Evolutionary conservation across 148 eudicot genomes (phyloP).

Genomic region (Cornus controversa): DNA sequence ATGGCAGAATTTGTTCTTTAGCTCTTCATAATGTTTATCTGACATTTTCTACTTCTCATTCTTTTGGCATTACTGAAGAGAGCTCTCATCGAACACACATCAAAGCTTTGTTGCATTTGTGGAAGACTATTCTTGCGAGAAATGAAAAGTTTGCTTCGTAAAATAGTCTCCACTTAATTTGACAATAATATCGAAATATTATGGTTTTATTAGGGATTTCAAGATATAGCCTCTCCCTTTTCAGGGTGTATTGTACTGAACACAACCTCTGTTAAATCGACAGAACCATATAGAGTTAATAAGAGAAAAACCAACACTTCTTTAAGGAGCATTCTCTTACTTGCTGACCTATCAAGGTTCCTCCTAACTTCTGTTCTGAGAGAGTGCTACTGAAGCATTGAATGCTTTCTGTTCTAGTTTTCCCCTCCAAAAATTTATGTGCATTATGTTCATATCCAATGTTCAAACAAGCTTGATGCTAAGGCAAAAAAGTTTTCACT

Average conservation of each 20-base stretch:
- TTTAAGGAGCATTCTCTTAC: not conserved
- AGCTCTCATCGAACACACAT: too few relatives aligned
- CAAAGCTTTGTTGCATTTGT: too few relatives aligned
- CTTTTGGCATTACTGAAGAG: too few relatives aligned
- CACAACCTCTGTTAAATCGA: not conserved
- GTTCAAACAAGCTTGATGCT: not conserved
- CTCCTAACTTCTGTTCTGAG: not conserved
- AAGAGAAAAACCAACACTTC: not conserved
- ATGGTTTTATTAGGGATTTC: not conserved
- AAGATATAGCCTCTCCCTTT: not conserved
- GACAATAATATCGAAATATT: not conserved
- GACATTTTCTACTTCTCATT: too few relatives aligned
- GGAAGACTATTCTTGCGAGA: too few relatives aligned
- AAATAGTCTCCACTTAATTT: not conserved
- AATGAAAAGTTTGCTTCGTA: not conserved
- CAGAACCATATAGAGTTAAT: not conserved
- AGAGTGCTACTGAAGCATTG: not conserved
- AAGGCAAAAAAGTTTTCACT: not conserved
- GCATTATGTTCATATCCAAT: too few relatives aligned
- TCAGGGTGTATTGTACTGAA: not conserved
- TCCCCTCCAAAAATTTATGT: not conserved
- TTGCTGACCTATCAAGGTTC: not conserved
- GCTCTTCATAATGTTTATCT: too few relatives aligned
- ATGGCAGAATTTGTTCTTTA: too few relatives aligned
- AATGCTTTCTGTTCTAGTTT: not conserved